Percentiles rank a stretch among this genome's conserved stretches.
Evolutionary conservation across 2,329 filamentous ascomycete genomes (phyloP).

Genomic region (Fusarium equiseti): DNA sequence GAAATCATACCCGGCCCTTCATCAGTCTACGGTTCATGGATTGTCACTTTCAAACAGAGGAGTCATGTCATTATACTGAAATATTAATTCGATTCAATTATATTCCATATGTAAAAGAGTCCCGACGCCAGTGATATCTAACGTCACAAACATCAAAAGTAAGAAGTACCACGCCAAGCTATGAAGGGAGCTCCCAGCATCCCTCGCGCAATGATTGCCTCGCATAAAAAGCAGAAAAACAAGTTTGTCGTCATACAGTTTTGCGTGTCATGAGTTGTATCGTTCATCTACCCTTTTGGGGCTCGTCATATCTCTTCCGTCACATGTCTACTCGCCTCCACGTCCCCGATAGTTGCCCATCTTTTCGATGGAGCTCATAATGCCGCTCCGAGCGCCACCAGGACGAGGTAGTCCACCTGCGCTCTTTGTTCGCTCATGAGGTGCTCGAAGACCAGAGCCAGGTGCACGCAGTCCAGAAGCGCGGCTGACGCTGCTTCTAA

Average conservation of each 20-base stretch:
- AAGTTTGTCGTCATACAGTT: constrained; percentile 42
- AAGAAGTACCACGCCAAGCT: constrained; percentile 32
- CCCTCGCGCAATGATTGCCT: constrained; percentile 31
- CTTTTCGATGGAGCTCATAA: constrained; percentile 88
- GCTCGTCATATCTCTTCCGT: constrained; percentile 16
- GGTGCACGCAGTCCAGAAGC: constrained; percentile 73
- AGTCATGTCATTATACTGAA: background rate
- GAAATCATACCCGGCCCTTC: background rate
- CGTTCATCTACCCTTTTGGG: constrained; percentile 26
- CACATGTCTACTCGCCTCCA: constrained; percentile 45
- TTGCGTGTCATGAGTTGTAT: constrained; percentile 42
- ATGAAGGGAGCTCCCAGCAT: constrained; percentile 15
- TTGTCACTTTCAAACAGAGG: background rate
- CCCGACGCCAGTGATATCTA: constrained; percentile 26
- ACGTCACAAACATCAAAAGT: constrained; percentile 26
- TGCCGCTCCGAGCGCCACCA: constrained; percentile 71
- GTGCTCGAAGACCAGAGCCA: constrained; percentile 58
- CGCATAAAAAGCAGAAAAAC: constrained; percentile 29
- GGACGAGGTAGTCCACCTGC: constrained; percentile 62
- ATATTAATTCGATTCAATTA: constrained; percentile 27
- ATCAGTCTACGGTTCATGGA: background rate
- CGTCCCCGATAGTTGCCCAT: constrained; percentile 77
- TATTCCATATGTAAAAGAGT: constrained; percentile 21
- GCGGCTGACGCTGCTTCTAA: constrained; percentile 63
- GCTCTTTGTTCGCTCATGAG: constrained; percentile 61